phyloP scores from a whole-genome alignment of 179 eudicot species.

The Silene coronaria region DNA sequence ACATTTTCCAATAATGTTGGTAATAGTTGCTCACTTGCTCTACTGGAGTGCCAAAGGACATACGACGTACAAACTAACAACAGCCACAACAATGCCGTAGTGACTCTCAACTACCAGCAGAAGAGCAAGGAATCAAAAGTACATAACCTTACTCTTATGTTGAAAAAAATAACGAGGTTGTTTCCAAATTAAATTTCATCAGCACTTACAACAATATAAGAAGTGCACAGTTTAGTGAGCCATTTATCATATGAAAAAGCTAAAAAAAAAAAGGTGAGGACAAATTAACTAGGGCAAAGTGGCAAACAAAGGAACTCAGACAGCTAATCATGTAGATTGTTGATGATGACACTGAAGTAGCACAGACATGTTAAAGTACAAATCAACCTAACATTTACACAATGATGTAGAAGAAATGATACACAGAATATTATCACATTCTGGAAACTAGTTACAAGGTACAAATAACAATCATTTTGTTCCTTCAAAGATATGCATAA shows the following conservation, averaged over 20 bases:
- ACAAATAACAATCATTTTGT: background rate
- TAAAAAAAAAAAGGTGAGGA: too few relatives aligned
- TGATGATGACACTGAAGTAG: background rate
- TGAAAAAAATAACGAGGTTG: background rate
- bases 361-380: too few relatives aligned
- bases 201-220: background rate
- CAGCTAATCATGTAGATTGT: background rate
- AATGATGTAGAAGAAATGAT: background rate
- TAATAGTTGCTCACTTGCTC: background rate
- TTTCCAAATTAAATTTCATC: background rate
- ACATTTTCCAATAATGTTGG: background rate
- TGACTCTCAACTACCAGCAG: background rate
- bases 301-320: background rate
- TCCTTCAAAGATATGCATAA: background rate
- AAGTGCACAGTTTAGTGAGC: background rate
- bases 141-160: background rate
- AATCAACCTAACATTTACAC: background rate
- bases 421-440: background rate
- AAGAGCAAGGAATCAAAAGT: background rate
- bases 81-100: background rate
- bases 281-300: too few relatives aligned
- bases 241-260: background rate
- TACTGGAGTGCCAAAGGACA: background rate
- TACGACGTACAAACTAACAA: background rate
- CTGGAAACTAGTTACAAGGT: background rate